A percentile compares a stretch with the other conserved stretches of the same genome.
Evolutionary conservation across 2,329 filamentous ascomycete species (phyloP).

Genomic region (Bipolaris zeicola): DNA sequence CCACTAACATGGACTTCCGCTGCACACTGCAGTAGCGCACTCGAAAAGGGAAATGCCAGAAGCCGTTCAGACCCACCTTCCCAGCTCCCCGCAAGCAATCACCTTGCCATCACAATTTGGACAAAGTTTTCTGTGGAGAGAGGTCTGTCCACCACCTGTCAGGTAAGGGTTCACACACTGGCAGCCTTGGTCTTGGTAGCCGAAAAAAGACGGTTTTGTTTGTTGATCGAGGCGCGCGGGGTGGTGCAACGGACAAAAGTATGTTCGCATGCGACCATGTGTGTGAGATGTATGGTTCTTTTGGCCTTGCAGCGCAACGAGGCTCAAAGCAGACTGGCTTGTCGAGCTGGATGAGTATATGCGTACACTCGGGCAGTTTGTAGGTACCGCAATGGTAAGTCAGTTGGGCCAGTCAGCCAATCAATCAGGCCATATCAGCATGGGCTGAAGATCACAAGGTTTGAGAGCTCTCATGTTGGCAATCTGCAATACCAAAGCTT

Average conservation of each 20-base stretch:
- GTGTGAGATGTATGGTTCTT: conserved; percentile 1
- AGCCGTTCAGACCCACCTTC: conserved; percentile 39
- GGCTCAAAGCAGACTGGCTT: background rate
- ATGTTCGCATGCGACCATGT: no score
- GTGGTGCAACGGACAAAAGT: background rate
- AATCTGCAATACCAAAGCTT: background rate
- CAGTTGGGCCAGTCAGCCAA: background rate
- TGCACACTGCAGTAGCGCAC: conserved; percentile 44
- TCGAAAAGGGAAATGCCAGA: conserved; percentile 29
- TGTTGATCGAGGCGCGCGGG: background rate
- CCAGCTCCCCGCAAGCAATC: conserved; percentile 49
- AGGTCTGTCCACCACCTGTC: conserved; percentile 25
- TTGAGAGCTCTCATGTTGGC: background rate
- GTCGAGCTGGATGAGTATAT: background rate
- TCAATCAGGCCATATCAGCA: conserved; percentile 2
- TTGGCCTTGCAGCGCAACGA: conserved; percentile 9
- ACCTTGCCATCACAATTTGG: conserved; percentile 36
- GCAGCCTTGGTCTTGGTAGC: conserved; percentile 15
- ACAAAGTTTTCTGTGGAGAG: conserved; percentile 40
- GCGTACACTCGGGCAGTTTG: background rate
- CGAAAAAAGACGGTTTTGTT: background rate
- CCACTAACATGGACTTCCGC: conserved; percentile 44
- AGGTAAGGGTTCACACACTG: conserved; percentile 15
- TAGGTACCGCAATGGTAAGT: background rate
- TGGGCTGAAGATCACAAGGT: conserved; percentile 10